Evolutionary conservation across 2,329 filamentous ascomycete genomes (phyloP).

Genomic region (Cytospora schulzeri): DNA sequence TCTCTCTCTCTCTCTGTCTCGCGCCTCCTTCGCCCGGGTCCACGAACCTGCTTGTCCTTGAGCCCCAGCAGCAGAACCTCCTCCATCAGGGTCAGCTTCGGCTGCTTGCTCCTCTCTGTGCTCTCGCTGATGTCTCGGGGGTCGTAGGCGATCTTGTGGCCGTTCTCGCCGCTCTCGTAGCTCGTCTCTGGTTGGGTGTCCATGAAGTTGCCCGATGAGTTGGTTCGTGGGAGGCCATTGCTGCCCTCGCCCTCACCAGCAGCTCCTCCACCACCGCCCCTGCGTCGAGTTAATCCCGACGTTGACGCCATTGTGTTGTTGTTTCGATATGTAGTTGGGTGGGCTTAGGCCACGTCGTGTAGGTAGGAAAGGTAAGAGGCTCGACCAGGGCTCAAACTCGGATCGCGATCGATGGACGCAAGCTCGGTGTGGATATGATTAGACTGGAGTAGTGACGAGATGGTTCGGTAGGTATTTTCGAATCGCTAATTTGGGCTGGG

Average conservation of each 20-base stretch:
- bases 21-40: not conserved
- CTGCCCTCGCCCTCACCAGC: conserved; percentile 56
- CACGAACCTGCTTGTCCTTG: conserved; percentile 94
- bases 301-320: conserved; percentile 37
- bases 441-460: not conserved
- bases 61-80: conserved; percentile 92
- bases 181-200: conserved; percentile 71
- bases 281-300: conserved; percentile 64
- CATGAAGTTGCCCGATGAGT: conserved; percentile 55
- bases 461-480: not conserved
- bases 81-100: conserved; percentile 98
- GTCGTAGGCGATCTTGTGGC: conserved; percentile 98
- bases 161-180: conserved; percentile 90
- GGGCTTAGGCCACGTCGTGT: not conserved
- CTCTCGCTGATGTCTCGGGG: conserved; percentile 96
- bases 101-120: conserved; percentile 94
- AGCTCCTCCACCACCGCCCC: conserved; percentile 65
- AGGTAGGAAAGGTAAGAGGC: conserved; percentile 3
- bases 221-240: conserved; percentile 54
- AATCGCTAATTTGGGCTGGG: not conserved
- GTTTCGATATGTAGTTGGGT: not conserved
- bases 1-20: too few relatives aligned
- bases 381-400: conserved; percentile 1
- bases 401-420: conserved; percentile 1
- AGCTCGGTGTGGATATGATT: conserved; percentile 4